Evolutionary conservation across 2,329 filamentous ascomycete genomes (phyloP), one percentile per base, ranked within the genome.

Genomic region (Xylaria sp.): DNA sequence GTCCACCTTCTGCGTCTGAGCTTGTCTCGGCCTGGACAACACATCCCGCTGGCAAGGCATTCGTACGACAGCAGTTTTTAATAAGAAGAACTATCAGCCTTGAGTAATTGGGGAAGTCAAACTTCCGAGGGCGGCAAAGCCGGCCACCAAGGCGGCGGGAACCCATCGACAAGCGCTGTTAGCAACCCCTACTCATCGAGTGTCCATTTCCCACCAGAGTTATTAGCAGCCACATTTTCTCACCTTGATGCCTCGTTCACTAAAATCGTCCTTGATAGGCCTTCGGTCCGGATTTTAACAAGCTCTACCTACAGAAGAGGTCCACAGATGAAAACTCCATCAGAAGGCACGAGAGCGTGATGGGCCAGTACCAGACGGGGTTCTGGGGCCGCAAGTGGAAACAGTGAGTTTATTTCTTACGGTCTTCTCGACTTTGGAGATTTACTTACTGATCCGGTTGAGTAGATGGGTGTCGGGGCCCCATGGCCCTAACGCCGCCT

Each of bases 291-390:
- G 45, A 54, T 7, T 59, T 49, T 29, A 50, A 47, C n/a, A 48
- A 42, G 17, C 44, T 59, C 11, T 52, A 40, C 17, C 16, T 44
- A 18, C 57, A 59, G 22, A 57, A 54, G 37, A 42, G 57, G 16
- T 48, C 54, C 3, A 46, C 21, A 1, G 57, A 57, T 13, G 16
- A 46, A 17, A 50, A 24, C 8, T 57, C 57, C 0, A 6, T 41
- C n/a, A 52, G 44, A 11, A 52, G 50, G 29, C 57, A 54, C 3
- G 17, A 51, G n/a, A 59, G 57, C 24, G 44, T 59, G 20, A 20
- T 50, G 9, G 54, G 57, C 2, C 57, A 60, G 19, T 54, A 54
- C 17, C 52, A 42, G 4, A 22, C 44, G 1, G 53, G 54, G 1
- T 57, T 52, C 26, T n/a, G 52, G 16, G 43, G 50, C 22, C 39